Evolutionary conservation across 1,284 basidiomycete species (phyloP), one percentile per base, ranked within the genome.

Genomic region (Ceratobasidium sp.): DNA sequence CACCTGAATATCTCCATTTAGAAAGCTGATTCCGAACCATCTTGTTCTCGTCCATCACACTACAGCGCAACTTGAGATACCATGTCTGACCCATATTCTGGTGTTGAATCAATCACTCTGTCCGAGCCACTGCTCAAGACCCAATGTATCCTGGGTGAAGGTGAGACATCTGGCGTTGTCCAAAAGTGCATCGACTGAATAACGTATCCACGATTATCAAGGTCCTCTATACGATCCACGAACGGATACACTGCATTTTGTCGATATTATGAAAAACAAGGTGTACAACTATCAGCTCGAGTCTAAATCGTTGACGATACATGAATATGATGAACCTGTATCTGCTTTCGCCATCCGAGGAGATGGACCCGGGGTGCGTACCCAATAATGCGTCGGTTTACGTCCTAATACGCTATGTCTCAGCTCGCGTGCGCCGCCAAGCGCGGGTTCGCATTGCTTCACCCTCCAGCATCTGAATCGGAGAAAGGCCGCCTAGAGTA

Each of bases 121-220:
- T 76, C 79, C n/a, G 76, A 80, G 60, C 87, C 89, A 14, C 81
- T 89, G 76, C 80, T 88, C 60, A 80, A 82, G 76, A 82, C 86
- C 50, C 85, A 84, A n/a, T 90, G 88, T 75, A 84, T 80, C 16
- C 80, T 90, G 39, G 89, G 89, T 71, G 88, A 91, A 87, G 88
- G 89, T 89, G 75, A 75, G 74, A 58, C 23, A 89, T 88, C 75
- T 75, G 73, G 58, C 23, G 50, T 32, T 59, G 4, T 23, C 6
- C 26, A 14, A 36, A 18, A 9, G 2, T 32, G 16, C 12, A 23
- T n/a, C 12, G 30, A 4, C n/a, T 26, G 26, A 59, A 12, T 65
- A 26, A 34, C 12, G 21, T 30, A 69, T 71, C 34, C 71, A 45
- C 18, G 43, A 45, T 72, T 74, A 23, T 23, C 2, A 60, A 90